Evolutionary conservation across 2,329 filamentous ascomycete genomes (phyloP).

Genomic region (Sordariomycetes sp.): DNA sequence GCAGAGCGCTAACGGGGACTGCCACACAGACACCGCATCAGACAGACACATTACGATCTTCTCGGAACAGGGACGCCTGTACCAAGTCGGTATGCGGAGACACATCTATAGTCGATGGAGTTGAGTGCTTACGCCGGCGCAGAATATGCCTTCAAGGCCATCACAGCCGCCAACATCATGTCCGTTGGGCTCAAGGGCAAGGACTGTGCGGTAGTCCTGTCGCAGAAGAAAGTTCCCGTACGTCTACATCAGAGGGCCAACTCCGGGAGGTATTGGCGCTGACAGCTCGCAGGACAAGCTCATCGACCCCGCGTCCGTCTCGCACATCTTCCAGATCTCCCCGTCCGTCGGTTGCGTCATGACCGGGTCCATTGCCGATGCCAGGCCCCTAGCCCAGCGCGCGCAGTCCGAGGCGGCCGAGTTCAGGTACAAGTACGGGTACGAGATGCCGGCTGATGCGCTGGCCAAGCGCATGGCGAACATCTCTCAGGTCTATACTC

Average conservation of each 20-base stretch:
- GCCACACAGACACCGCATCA: constrained; percentile 55
- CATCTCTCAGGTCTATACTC: constrained; percentile 98
- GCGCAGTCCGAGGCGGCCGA: constrained; percentile 94
- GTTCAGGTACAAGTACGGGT: constrained; percentile 97
- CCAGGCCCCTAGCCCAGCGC: constrained; percentile 82
- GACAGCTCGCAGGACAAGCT: constrained; percentile 71
- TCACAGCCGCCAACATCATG: constrained; percentile 98
- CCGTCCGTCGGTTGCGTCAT: constrained; percentile 96
- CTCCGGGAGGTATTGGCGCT: constrained; percentile 3
- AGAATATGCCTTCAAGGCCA: constrained; percentile 99
- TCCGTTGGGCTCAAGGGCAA: constrained; percentile 93
- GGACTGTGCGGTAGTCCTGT: constrained; percentile 91
- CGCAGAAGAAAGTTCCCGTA: constrained; percentile 99
- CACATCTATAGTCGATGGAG: neutral
- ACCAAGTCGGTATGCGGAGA: constrained; percentile 85
- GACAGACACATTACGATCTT: constrained; percentile 99
- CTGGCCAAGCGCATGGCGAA: constrained; percentile 95
- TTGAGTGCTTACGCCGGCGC: constrained; percentile 8
- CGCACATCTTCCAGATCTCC: constrained; percentile 94
- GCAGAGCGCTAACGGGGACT: constrained; percentile 41
- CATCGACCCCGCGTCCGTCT: constrained; percentile 93
- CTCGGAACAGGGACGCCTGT: constrained; percentile 94
- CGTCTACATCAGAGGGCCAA: constrained; percentile 21
- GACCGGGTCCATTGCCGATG: constrained; percentile 97
- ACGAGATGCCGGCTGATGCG: constrained; percentile 98